Evolutionary conservation across 805 yeast species (phyloP).

Genomic region (Diddensiella santjacobensis): DNA sequence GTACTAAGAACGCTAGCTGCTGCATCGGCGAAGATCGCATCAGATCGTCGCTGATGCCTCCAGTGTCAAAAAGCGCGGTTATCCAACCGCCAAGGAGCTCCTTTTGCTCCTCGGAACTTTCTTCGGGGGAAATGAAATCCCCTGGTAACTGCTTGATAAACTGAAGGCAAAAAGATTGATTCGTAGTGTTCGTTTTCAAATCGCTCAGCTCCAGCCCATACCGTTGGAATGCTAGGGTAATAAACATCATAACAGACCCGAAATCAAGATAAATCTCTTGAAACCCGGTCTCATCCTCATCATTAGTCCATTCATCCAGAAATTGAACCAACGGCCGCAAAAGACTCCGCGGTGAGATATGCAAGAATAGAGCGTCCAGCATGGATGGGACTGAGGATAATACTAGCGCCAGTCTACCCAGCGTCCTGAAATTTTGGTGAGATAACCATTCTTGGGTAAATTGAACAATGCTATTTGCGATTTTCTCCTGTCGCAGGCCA

Average conservation of each 20-base stretch:
- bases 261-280: conserved; percentile 68
- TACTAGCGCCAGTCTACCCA: conserved; percentile 51
- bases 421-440: conserved; percentile 40
- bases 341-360: conserved; percentile 42
- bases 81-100: conserved; percentile 65
- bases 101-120: conserved; percentile 25
- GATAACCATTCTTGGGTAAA: conserved; percentile 38
- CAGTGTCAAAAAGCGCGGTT: conserved; percentile 70
- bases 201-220: conserved; percentile 24
- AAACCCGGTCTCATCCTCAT: conserved; percentile 54
- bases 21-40: conserved; percentile 61
- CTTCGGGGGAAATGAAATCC: conserved; percentile 9
- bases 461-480: conserved; percentile 37
- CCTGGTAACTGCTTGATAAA: not conserved
- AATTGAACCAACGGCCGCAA: conserved; percentile 46
- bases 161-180: not conserved
- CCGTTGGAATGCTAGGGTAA: conserved; percentile 39
- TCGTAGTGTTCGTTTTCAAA: not conserved
- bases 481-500: conserved; percentile 44
- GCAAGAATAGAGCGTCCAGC: conserved; percentile 43
- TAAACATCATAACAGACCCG: conserved; percentile 54
- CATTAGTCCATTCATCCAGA: conserved; percentile 47
- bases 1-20: conserved; percentile 66
- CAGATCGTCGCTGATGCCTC: conserved; percentile 81
- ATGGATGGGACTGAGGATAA: conserved; percentile 43